Evolutionary conservation across 75 land plant species (phyloP), one percentile per base, ranked within the genome.

Genomic region (Isoetes taiwanensis): DNA sequence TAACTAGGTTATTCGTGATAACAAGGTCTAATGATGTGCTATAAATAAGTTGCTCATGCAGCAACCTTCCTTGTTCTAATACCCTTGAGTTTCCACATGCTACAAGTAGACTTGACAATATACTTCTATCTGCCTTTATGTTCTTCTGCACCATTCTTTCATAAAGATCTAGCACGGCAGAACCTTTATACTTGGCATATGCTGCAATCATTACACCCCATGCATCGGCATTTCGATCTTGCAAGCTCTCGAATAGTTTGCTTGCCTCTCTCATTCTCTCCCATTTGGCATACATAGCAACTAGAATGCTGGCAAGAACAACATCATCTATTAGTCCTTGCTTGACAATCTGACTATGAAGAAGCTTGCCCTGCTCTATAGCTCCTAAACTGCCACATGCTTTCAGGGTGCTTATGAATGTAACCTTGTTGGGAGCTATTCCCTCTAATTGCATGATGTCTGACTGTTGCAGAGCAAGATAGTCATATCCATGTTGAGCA

Each of bases 321-420:
- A 16, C 55, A 52, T 52, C 55, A 52, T 52, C 54, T 52, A 16
- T 3, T 3, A 26, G 2, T 8, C 27, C 2, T 8, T 31, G 6
- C 30, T 52, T 31, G 30, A 52, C 2, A 2, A 52, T 3, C 16
- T 52, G 55, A 3, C 27, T 2, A 23, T 52, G 25, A 5, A 52
- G 27, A 21, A 20, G n/a, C 23, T 21, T 26, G 27, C 73, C 79
- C 28, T 72, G 64, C 2, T 65, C 64, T 19, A 72, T 48, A 48
- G 69, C 35, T 1, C 83, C 83, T 0, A 73, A 43, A 65, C 70
- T 72, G 54, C 73, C 76, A 42, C 76, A 76, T 28, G 79, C 76
- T 37, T 69, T 65, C 27, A 80, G 43, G 48, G 72, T 35, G 0
- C 72, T 58, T 2, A 70, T 32, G 52, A 71, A 80, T 9, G 76